Percentiles rank a stretch among this genome's conserved stretches.
Evolutionary conservation across 2,329 filamentous ascomycete species (phyloP).

Genomic region (Aspergillus sp.): DNA sequence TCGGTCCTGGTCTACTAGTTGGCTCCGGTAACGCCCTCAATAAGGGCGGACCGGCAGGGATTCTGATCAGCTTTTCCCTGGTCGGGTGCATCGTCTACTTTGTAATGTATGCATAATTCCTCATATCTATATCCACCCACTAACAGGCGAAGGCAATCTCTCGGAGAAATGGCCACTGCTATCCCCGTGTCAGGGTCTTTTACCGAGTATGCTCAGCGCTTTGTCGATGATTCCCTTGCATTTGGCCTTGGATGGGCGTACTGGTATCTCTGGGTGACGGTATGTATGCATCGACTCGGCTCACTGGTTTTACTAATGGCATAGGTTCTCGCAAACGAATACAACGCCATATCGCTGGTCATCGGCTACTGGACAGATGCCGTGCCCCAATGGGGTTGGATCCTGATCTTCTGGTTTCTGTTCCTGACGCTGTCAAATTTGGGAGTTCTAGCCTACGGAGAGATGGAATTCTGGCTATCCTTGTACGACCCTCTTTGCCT

Average conservation of each 20-base stretch:
- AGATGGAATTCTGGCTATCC: slow-evolving; percentile 49
- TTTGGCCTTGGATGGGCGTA: slow-evolving; percentile 71
- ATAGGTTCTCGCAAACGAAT: slow-evolving; percentile 42
- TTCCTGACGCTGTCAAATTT: slow-evolving; percentile 43
- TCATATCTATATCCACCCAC: slow-evolving; percentile 25
- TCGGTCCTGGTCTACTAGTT: slow-evolving; percentile 69
- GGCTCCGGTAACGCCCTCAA: slow-evolving; percentile 68
- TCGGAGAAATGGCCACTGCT: slow-evolving; percentile 71
- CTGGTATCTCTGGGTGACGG: slow-evolving; percentile 50
- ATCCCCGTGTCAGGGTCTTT: slow-evolving; percentile 71
- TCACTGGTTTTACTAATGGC: neutral
- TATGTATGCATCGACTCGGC: slow-evolving; percentile 7
- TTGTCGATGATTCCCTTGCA: slow-evolving; percentile 68
- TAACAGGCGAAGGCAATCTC: slow-evolving; percentile 62
- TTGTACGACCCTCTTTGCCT: slow-evolving; percentile 19
- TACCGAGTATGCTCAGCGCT: slow-evolving; percentile 66
- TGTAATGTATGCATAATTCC: slow-evolving; percentile 29
- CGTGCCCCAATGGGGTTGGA: slow-evolving; percentile 47
- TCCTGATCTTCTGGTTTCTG: slow-evolving; percentile 46
- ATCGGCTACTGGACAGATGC: slow-evolving; percentile 46
- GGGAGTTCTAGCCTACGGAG: slow-evolving; percentile 50
- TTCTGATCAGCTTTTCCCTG: slow-evolving; percentile 70
- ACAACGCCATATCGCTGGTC: slow-evolving; percentile 46
- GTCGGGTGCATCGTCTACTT: slow-evolving; percentile 66
- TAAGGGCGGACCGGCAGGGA: slow-evolving; percentile 66